These are phyloP conservation scores for Teunomyces atbi DNA, from an alignment of 805 yeast species.

Conservation along the genomic window DNA sequence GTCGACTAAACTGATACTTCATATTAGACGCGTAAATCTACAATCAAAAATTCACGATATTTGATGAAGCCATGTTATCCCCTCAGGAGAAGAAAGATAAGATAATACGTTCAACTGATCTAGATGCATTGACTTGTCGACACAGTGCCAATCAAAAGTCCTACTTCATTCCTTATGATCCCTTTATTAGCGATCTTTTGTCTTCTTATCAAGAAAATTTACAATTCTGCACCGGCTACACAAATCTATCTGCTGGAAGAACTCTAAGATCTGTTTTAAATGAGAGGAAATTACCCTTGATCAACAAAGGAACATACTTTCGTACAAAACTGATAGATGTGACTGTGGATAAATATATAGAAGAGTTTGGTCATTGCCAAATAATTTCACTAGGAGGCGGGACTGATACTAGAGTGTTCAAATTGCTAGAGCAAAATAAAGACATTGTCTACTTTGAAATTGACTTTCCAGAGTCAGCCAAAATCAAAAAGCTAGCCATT, in stretches of 20 bases:
- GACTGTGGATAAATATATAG: slow-evolving; percentile 43
- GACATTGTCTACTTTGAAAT: slow-evolving; percentile 53
- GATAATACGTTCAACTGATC: slow-evolving; percentile 57
- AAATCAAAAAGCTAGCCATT: slow-evolving; percentile 52
- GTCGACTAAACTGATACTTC: background rate
- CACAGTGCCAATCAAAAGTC: slow-evolving; percentile 47
- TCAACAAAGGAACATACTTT: slow-evolving; percentile 69
- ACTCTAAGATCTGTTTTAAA: slow-evolving; percentile 38
- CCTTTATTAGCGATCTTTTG: slow-evolving; percentile 31
- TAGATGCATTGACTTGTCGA: slow-evolving; percentile 70
- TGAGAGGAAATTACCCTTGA: slow-evolving; percentile 56
- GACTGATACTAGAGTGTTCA: slow-evolving; percentile 68
- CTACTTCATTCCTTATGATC: slow-evolving; percentile 45
- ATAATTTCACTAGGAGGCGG: slow-evolving; percentile 79
- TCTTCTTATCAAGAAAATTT: slow-evolving; percentile 36
- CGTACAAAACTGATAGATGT: slow-evolving; percentile 54
- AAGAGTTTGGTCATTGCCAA: slow-evolving; percentile 36
- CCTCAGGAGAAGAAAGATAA: slow-evolving; percentile 39
- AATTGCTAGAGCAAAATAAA: slow-evolving; percentile 34
- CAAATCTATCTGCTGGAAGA: slow-evolving; percentile 39
- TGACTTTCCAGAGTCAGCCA: slow-evolving; percentile 58
- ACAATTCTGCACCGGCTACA: slow-evolving; percentile 39
- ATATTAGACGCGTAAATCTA: background rate
- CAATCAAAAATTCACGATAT: background rate
- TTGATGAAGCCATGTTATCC: slow-evolving; percentile 25